These are phyloP conservation scores for Candida palmyrensis DNA, from an alignment of 805 yeast species.

Conservation along the genomic window DNA sequence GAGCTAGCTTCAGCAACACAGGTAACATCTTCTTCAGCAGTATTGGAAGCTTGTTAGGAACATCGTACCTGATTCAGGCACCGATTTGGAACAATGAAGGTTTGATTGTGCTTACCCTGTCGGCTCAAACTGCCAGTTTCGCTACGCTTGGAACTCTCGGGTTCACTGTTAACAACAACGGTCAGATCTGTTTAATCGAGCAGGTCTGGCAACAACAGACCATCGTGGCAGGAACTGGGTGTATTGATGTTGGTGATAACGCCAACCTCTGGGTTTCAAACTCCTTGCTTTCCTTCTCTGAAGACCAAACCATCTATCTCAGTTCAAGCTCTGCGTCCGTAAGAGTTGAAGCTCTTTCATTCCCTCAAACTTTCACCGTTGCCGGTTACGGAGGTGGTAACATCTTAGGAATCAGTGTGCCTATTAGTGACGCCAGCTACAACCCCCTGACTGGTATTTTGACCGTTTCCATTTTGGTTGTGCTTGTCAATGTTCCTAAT, in stretches of 20 bases:
- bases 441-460: conserved; percentile 5
- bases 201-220: conserved; percentile 17
- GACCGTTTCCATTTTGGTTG: conserved; percentile 5
- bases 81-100: conserved; percentile 11
- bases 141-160: conserved; percentile 9
- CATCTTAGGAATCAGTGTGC: conserved; percentile 1
- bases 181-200: conserved; percentile 22
- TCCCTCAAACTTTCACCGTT: conserved; percentile 16
- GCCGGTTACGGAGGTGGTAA: conserved; percentile 18
- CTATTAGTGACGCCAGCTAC: conserved; percentile 3
- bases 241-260: conserved; percentile 15
- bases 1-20: conserved; percentile 14
- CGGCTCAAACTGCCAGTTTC: conserved; percentile 6
- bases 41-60: conserved; percentile 12
- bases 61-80: conserved; percentile 11
- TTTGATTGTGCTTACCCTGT: conserved; percentile 9
- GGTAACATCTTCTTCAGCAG: conserved; percentile 21
- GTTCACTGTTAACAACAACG: conserved; percentile 13
- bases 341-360: conserved; percentile 10
- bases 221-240: conserved; percentile 22
- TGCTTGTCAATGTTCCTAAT: too few species aligned
- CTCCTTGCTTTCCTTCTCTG: conserved; percentile 10
- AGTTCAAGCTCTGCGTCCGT: conserved; percentile 6
- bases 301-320: conserved; percentile 10
- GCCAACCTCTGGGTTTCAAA: conserved; percentile 8